Percentiles rank a stretch among this genome's conserved stretches.
Conservation (phyloP, 179 eudicot species). For the Sideroxylon spinosum region DNA sequence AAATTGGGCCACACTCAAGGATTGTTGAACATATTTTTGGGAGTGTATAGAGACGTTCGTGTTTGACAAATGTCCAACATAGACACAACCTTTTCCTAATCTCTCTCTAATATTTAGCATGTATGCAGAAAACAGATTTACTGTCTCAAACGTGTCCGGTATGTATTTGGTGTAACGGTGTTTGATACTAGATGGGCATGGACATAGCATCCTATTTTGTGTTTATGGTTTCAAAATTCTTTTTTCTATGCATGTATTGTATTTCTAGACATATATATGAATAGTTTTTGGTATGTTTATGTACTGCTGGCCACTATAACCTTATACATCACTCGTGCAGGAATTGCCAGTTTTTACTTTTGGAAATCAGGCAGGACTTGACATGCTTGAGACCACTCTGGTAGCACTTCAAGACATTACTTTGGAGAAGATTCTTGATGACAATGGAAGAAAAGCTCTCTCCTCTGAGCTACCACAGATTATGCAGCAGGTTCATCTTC, state of each 20-base stretch:
- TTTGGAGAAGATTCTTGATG: conserved; percentile 66
- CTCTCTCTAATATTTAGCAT: too few relatives aligned
- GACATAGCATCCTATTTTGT: neutral
- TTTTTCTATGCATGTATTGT: neutral
- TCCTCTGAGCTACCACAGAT: conserved; percentile 63
- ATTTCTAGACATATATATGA: neutral
- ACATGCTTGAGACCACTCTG: conserved; percentile 76
- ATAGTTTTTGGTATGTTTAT: neutral
- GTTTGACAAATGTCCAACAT: too few relatives aligned
- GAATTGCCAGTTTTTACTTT: conserved; percentile 65
- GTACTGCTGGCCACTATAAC: neutral
- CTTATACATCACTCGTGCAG: conserved; percentile 34
- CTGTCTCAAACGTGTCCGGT: too few relatives aligned
- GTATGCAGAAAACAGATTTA: too few relatives aligned
- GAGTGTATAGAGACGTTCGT: too few relatives aligned
- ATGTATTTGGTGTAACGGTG: neutral
- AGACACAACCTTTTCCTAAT: too few relatives aligned
- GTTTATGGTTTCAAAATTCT: neutral
- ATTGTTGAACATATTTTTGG: too few relatives aligned
- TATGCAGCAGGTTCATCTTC: conserved; percentile 58
- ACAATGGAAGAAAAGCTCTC: conserved; percentile 54
- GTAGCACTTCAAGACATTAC: conserved; percentile 71
- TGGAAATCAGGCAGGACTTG: conserved; percentile 78
- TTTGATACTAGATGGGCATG: neutral
- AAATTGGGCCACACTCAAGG: too few relatives aligned